These are phyloP conservation scores for Kwoniella newhampshirensis DNA, from an alignment of 768 basidiomycete species.

Conservation along the genomic window DNA sequence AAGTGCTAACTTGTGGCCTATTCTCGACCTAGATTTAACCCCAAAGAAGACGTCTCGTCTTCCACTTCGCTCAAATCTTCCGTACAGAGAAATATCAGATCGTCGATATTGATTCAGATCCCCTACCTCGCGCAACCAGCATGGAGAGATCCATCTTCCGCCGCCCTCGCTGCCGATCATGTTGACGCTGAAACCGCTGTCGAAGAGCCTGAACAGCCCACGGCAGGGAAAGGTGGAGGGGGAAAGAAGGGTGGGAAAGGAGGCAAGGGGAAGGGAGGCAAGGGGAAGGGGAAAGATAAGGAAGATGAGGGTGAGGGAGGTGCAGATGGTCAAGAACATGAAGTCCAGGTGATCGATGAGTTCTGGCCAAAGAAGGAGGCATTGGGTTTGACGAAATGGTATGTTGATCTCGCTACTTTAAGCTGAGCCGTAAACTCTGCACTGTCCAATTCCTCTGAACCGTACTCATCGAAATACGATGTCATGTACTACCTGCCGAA, in stretches of 20 bases:
- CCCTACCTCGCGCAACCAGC: constrained; percentile 53
- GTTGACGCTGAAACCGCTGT: constrained; percentile 17
- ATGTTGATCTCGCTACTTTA: constrained; percentile 59
- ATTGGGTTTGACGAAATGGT: constrained; percentile 92
- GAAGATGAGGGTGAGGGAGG: constrained; percentile 26
- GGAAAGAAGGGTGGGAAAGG: constrained; percentile 14
- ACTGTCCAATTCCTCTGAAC: constrained; percentile 64
- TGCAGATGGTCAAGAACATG: constrained; percentile 56
- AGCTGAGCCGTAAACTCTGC: constrained; percentile 87
- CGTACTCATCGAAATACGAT: neutral
- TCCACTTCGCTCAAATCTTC: constrained; percentile 92
- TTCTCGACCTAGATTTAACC: constrained; percentile 55
- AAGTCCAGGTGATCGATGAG: constrained; percentile 68
- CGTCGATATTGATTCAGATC: constrained; percentile 74
- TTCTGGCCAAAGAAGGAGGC: constrained; percentile 99
- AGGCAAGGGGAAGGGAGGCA: constrained; percentile 16
- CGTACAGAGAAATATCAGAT: constrained; percentile 83
- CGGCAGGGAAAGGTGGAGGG: constrained; percentile 13
- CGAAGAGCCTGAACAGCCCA: constrained; percentile 29
- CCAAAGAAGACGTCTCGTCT: constrained; percentile 73
- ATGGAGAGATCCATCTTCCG: constrained; percentile 58
- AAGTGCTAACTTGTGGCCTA: constrained; percentile 5
- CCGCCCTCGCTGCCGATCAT: constrained; percentile 2
- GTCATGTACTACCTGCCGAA: too few relatives aligned
- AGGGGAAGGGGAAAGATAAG: constrained; percentile 24